A percentile compares a stretch with the other conserved stretches of the same genome.
Conservation (phyloP, 176 grass and related monocot species). For the Chloris gayana region DNA sequence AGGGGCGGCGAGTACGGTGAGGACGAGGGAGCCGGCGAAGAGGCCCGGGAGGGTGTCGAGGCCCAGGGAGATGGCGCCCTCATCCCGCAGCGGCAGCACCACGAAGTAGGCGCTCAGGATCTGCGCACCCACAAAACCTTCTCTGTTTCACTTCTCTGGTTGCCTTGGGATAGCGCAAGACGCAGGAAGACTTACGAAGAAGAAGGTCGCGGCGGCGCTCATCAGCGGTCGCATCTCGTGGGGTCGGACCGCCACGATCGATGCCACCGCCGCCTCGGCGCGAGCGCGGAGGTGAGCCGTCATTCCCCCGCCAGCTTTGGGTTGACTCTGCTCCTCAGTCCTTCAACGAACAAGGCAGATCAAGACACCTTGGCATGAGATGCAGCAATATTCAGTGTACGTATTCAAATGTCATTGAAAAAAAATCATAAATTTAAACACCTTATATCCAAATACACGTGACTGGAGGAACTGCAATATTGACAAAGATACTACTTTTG, state of each 20-base stretch:
- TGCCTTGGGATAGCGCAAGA: not conserved
- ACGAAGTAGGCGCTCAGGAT: conserved; percentile 87
- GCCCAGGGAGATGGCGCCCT: conserved; percentile 85
- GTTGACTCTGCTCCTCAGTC: no score
- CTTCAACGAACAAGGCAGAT: no score
- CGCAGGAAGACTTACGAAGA: conserved; percentile 64
- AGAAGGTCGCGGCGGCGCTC: conserved; percentile 76
- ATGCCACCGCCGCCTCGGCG: conserved; percentile 56
- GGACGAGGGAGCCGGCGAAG: conserved; percentile 79
- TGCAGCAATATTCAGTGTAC: no score
- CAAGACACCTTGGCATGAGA: no score
- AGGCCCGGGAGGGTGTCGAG: conserved; percentile 69
- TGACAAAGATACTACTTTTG: no score
- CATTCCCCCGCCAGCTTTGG: not conserved
- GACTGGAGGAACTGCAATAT: no score
- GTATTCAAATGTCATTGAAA: no score
- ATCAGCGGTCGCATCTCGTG: conserved; percentile 71
- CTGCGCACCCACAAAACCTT: conserved; percentile 17
- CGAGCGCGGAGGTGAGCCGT: conserved; percentile 24
- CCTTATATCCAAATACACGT: no score
- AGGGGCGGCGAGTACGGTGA: conserved; percentile 83
- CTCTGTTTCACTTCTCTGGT: not conserved
- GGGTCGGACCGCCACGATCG: conserved; percentile 61
- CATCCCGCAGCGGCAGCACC: conserved; percentile 84
- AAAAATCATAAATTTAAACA: no score